Evolutionary conservation across 2,329 filamentous ascomycete genomes (phyloP), one percentile per base, ranked within the genome.

Genomic region (Capronia americana): DNA sequence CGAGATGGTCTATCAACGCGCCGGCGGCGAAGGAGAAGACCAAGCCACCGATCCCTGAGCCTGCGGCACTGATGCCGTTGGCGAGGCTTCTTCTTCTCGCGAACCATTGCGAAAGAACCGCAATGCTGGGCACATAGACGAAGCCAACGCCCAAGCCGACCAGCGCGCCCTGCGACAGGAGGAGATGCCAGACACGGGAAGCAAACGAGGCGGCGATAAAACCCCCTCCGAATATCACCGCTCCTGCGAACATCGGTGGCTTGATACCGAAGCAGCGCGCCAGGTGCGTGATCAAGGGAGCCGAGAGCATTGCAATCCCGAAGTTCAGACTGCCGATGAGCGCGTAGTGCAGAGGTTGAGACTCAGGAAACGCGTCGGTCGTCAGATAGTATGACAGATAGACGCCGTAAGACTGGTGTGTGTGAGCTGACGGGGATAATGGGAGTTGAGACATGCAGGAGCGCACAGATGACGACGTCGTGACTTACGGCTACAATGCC

Each of bases 351-450:
- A 75, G 61, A 30, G 62, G 66, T 3, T 53, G 62, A 1, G 73
- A 68, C 17, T 60, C 67, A 1, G 71, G 67, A 41, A 75, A 76
- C 11, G 71, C 70, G 11, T 75, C 61, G 26, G 71, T 69, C 0
- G 73, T 65, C 3, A 81, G 72, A 63, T 80, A 82, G 57, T 80
- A 75, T 4, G 77, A 74, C 0, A 82, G 75, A 59, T 79, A 82
- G 24, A 83, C 77, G 46, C 78, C 79, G 64, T 80, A 83, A n/a
- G 75, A 74, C 65, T 73, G 74, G 74, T 50, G 58, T 41, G 30
- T 44, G 62, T 30, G 44, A 51, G 30, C 51, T 50, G 41, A 12
- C 20, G 20, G 10, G 4, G 14, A 44, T 41, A n/a, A n/a, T 8
- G 14, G 38, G 7, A n/a, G 14, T 7, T 7, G 38, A 44, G 38